Evolutionary conservation across 208 protist species (phyloP).

Genomic region (Acanthamoeba triangularis): DNA sequence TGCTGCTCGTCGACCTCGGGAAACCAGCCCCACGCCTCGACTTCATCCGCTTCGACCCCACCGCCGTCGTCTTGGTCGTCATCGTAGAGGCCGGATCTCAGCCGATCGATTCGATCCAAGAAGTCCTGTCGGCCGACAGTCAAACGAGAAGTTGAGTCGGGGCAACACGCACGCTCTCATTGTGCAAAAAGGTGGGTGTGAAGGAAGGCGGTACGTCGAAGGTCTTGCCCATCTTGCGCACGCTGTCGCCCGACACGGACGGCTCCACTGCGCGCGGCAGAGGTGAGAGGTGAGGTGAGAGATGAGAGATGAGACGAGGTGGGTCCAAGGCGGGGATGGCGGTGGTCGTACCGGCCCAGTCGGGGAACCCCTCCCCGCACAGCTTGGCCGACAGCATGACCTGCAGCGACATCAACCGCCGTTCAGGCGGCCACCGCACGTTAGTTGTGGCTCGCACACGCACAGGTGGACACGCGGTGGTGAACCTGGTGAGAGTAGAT

Average conservation of each 20-base stretch:
- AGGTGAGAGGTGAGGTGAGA: not conserved
- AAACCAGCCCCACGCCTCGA: not conserved
- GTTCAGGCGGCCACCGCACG: not conserved
- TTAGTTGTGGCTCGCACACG: not conserved
- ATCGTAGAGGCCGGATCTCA: not conserved
- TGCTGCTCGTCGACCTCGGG: not conserved
- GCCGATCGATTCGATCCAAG: not conserved
- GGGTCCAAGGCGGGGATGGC: not conserved
- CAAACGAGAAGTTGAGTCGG: not conserved
- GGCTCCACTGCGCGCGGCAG: not conserved
- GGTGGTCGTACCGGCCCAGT: not conserved
- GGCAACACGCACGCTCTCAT: not conserved
- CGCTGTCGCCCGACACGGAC: not conserved
- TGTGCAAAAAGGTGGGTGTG: not conserved
- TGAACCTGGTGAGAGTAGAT: not conserved
- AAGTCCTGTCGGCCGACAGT: not conserved
- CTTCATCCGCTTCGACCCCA: not conserved
- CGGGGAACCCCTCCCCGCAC: conserved; percentile 3
- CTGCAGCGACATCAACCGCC: not conserved
- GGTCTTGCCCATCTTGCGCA: not conserved
- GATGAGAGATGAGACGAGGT: not conserved
- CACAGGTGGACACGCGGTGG: not conserved
- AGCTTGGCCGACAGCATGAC: not conserved
- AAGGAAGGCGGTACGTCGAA: not conserved
- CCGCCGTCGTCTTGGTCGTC: not conserved